Evolutionary conservation across 768 basidiomycete species (phyloP), one percentile per base, ranked within the genome.

Genomic region (Amanita thiersii): DNA sequence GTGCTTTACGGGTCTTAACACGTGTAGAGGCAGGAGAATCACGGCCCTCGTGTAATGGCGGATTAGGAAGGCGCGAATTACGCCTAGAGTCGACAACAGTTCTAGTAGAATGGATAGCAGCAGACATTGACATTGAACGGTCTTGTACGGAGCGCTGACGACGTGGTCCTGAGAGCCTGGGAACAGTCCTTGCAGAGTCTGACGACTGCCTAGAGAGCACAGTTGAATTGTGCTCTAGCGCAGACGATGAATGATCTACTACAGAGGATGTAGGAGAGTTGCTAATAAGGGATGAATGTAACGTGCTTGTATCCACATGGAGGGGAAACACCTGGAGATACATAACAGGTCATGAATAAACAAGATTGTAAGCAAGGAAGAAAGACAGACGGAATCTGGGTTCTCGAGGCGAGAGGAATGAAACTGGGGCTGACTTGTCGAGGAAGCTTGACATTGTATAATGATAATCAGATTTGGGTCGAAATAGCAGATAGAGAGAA

Each of bases 121-220:
- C 75, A 21, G 83, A 84, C 69, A 87, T 75, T 40, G 85, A 87
- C 64, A 87, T 72, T 35, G 86, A 66, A 20, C 87, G 77, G 62
- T 88, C 85, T 50, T 82, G 80, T 3, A 62, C 51, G 2, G 63
- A 55, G 41, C 79, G 77, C 50, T 85, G 79, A 35, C 79, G 73
- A 43, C 77, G 75, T 47, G 72, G 65, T 25, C 58, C 61, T 17
- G 59, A 47, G 35, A 68, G 57, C 24, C 67, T 70, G 18, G 81
- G 79, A 34, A 78, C 64, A 2, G 79, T 79, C 45, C 75, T 73
- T 17, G 71, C 50, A 6, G 86, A 85, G 47, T 90, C 87, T 4
- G 79, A 77, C 3, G 85, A 88, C 44, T 79, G 73, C 34, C 86
- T 58, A 8, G 63, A 56, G 21, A 43, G 40, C 45, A 47, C 51